Base-by-base conservation (phyloP, 1,139 yeast genomes). In the Saccharomycopsis hybrid region DNA sequence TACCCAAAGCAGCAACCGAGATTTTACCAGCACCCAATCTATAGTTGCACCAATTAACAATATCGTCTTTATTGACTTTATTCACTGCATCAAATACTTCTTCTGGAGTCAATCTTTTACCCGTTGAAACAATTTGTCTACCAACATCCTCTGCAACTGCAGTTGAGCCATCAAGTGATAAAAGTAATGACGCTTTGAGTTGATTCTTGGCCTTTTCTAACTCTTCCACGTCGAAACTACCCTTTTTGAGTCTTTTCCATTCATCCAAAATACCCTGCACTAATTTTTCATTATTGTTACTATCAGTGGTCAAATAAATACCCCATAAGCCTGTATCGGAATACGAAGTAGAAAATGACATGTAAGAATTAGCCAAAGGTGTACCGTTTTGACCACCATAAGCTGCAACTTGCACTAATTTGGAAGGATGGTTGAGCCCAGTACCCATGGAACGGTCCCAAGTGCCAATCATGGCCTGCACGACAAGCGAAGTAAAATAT, bases 271-370 rank as follows among this genome's bases (percentile, higher is more conserved):
- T 80, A 52, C 88, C 90, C 62, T 84, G 80, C 37, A 87, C 77
- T 28, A 79, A 70, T 59, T 78, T 80, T 61, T 86, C 79, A 59
- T 89, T 71, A 25, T 82, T 78, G 59, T 77, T 78, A 58, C 79
- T 76, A 58, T 92, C 97, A 28, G 95, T 81, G 13, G 90, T 89
- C 57, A 92, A 76, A 66, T 92, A 92, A 60, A 90, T 85, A 37
- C 99, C 99, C 96, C 97, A 89, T 51, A 92, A 73, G 2, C 99
- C 99, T 4, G 97, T 86, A 68, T 92, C 99, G 7, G 96, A 92
- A 69, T 92, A 92, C 2, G 96, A 87, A 3, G 99, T 94, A 30
- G 96, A 87, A 69, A 90, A 92, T 2, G 97, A 89, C 95, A 89
- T 84, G 70, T 85, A 92, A 3, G 96, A 85, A 68, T 92, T 92